phyloP scores from a whole-genome alignment of 768 basidiomycete species.

The Termitomyces sp. region DNA sequence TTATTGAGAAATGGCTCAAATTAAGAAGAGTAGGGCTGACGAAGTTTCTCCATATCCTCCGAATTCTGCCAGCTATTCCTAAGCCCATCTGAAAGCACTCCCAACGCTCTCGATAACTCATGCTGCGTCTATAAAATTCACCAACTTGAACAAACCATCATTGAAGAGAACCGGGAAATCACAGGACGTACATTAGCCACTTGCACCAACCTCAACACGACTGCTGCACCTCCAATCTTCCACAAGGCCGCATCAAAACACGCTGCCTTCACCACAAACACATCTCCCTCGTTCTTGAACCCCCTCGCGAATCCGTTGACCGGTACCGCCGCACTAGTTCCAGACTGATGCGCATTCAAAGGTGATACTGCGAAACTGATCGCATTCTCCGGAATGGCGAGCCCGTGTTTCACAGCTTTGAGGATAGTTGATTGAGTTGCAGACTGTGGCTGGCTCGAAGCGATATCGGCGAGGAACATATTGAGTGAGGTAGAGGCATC shows the following conservation, averaged over 20 bases:
- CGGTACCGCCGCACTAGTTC: slow-evolving; percentile 9
- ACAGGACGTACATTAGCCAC: slow-evolving; percentile 54
- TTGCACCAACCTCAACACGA: slow-evolving; percentile 70
- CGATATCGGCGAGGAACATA: slow-evolving; percentile 56
- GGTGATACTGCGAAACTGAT: slow-evolving; percentile 39
- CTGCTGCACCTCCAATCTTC: slow-evolving; percentile 77
- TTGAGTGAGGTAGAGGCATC: slow-evolving; percentile 81
- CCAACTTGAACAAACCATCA: background rate
- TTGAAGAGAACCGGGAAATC: background rate
- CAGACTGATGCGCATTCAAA: slow-evolving; percentile 17
- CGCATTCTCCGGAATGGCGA: slow-evolving; percentile 32
- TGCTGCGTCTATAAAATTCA: slow-evolving; percentile 51
- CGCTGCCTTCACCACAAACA: slow-evolving; percentile 52
- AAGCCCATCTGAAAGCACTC: slow-evolving; percentile 71
- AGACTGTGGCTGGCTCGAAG: slow-evolving; percentile 26
- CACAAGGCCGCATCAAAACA: slow-evolving; percentile 73
- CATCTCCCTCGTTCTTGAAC: slow-evolving; percentile 42
- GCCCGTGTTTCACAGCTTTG: slow-evolving; percentile 45
- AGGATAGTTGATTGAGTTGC: slow-evolving; percentile 29
- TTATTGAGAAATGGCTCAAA: background rate
- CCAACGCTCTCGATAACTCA: slow-evolving; percentile 67
- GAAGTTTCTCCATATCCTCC: slow-evolving; percentile 87
- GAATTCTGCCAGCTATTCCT: slow-evolving; percentile 89
- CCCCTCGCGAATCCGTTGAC: slow-evolving; percentile 15
- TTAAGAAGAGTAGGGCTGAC: slow-evolving; percentile 40